Base-by-base conservation (phyloP, 1,139 yeast genomes). In the Scheffersomyces cryptocercus region DNA sequence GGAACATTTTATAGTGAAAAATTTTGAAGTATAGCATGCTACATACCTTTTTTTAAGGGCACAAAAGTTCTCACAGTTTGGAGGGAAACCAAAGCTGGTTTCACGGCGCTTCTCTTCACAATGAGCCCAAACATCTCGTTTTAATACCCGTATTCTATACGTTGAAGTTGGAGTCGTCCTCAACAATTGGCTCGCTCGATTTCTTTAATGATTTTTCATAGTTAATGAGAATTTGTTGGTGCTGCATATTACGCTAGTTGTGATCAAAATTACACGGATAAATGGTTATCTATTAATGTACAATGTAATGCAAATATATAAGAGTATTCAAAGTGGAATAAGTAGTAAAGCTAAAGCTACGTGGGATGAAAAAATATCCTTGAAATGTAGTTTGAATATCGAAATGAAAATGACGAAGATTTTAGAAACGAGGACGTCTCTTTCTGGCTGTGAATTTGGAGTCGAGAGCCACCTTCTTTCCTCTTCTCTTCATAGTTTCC, bases 381-480 rank as follows among this genome's bases (percentile, higher is more conserved):
- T 37, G 13, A 29, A 37, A 4, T 13, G 31, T 29, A 37, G n/a
- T 30, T 30, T 30, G 15, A 5, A 10, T 30, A 10, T 13, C 9
- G 34, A 30, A 30, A 30, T 30, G 34, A 30, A 20, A 14, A 7
- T 38, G 29, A 38, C 14, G 32, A 10, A 16, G 16, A 16, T 24
- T n/a, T 50, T 62, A 91, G 65, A 93, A 93, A 56, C 88, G 77
- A 16, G 95, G 84, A 54, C 87, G 81, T 79, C 99, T 85, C 75
- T 86, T 86, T 69, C 99, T 82, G 36, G 95, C 99, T 3, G 98
- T 88, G 66, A 85, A 93, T 63, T 86, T 89, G 44, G 96, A 87
- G 63, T 93, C 99, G 50, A 77, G 77, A 3, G 98, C 97, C 12
- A 91, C 97, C 37, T 70, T 73, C 62, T 87, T 87, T 45, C 99